Evolutionary conservation across 2,329 filamentous ascomycete genomes (phyloP).

Genomic region (Hirsutella thompsonii): DNA sequence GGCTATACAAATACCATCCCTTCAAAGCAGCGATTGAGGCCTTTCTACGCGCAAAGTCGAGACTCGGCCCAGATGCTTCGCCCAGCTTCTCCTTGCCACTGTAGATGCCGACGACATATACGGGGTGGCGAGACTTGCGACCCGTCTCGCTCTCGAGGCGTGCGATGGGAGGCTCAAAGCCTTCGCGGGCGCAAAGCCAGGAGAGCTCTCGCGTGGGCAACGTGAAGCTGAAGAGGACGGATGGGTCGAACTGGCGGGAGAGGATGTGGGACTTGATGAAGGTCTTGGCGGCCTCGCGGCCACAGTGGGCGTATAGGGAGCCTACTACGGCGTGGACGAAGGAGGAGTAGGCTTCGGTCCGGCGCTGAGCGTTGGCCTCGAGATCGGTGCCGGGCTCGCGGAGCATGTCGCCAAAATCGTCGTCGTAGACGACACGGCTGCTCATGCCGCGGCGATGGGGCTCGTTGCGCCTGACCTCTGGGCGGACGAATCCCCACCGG

Average conservation of each 20-base stretch:
- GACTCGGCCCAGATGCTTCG: slow-evolving; percentile 69
- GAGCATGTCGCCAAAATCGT: slow-evolving; percentile 64
- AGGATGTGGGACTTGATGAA: slow-evolving; percentile 82
- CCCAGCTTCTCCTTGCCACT: slow-evolving; percentile 84
- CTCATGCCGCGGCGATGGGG: slow-evolving; percentile 52
- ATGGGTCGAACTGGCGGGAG: slow-evolving; percentile 63
- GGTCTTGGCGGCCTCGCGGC: slow-evolving; percentile 61
- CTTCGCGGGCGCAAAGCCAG: slow-evolving; percentile 74
- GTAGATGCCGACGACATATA: slow-evolving; percentile 90
- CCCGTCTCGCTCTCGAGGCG: slow-evolving; percentile 86
- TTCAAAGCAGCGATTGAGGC: slow-evolving; percentile 81
- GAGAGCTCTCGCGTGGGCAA: slow-evolving; percentile 74
- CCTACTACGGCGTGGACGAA: slow-evolving; percentile 79
- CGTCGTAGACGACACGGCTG: slow-evolving; percentile 67
- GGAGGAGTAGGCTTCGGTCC: slow-evolving; percentile 56
- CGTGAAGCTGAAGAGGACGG: slow-evolving; percentile 70
- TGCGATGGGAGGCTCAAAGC: slow-evolving; percentile 77
- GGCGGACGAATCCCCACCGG: slow-evolving; percentile 38
- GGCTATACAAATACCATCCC: slow-evolving; percentile 93
- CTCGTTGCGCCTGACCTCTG: slow-evolving; percentile 32
- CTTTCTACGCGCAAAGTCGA: slow-evolving; percentile 64
- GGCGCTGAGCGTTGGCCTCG: slow-evolving; percentile 44
- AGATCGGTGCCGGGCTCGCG: slow-evolving; percentile 11
- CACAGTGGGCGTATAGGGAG: slow-evolving; percentile 74
- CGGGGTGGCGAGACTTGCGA: slow-evolving; percentile 68